Evolutionary conservation across 495 filamentous ascomycete species (phyloP).

Genomic region (Letharia columbiana): DNA sequence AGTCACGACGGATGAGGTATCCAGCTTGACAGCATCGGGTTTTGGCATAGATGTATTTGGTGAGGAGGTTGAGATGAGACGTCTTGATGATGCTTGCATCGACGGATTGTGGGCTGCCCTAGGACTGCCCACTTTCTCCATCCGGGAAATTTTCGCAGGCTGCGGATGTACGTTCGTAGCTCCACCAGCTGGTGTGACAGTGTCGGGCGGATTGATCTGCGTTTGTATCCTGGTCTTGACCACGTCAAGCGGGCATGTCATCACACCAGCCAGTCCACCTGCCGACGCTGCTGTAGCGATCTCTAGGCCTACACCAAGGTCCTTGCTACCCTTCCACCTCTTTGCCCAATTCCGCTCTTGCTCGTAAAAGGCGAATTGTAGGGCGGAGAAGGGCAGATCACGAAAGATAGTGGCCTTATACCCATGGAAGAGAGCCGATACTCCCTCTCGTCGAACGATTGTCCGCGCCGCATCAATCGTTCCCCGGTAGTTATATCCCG

Average conservation of each 20-base stretch:
- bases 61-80: constrained; percentile 73
- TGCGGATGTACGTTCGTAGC: constrained; percentile 21
- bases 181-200: constrained; percentile 9
- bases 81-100: constrained; percentile 7
- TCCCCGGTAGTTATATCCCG: constrained; percentile 87
- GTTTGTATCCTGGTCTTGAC: constrained; percentile 98
- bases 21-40: constrained; percentile 64
- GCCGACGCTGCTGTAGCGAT: constrained; percentile 85
- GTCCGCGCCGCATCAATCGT: constrained; percentile 72
- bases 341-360: constrained; percentile 78
- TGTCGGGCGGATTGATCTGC: constrained; percentile 54
- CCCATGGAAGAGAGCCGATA: constrained; percentile 80
- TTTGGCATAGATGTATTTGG: constrained; percentile 69
- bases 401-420: constrained; percentile 91
- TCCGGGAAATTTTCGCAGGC: neutral
- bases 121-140: constrained; percentile 10
- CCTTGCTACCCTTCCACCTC: constrained; percentile 57
- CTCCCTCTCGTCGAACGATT: constrained; percentile 73
- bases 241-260: constrained; percentile 93
- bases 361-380: constrained; percentile 98
- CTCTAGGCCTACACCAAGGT: constrained; percentile 79
- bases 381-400: constrained; percentile 87
- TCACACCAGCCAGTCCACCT: constrained; percentile 85
- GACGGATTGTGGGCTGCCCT: neutral
- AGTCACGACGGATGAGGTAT: constrained; percentile 80